A percentile compares a stretch with the other conserved stretches of the same genome.
These are phyloP conservation scores for Heterobasidion irregulare DNA, from an alignment of 1,284 basidiomycete species.

Conservation along the genomic window DNA sequence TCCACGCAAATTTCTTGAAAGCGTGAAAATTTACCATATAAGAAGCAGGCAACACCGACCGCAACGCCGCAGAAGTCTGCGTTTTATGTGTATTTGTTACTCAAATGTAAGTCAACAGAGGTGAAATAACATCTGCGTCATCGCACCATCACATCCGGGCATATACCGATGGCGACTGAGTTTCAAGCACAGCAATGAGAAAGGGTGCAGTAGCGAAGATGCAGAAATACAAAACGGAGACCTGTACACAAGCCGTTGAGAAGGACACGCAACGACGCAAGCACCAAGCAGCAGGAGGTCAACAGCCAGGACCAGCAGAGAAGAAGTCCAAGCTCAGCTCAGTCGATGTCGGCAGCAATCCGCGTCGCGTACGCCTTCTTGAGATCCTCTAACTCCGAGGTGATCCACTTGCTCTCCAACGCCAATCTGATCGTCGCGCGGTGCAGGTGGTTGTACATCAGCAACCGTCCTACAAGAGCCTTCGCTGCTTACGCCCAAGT, in stretches of 20 bases:
- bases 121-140: too few relatives aligned
- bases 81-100: neutral
- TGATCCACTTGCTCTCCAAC: conserved; percentile 56
- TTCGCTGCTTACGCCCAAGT: conserved; percentile 31
- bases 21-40: conserved; percentile 28
- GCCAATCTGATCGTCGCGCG: conserved; percentile 58
- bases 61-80: neutral
- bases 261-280: too few relatives aligned
- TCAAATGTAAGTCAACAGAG: neutral
- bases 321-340: neutral
- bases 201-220: too few relatives aligned
- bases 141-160: too few relatives aligned
- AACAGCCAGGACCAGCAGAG: neutral
- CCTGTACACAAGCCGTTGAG: too few relatives aligned
- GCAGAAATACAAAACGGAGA: too few relatives aligned
- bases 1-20: conserved; percentile 73
- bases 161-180: too few relatives aligned
- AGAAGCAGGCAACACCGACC: neutral
- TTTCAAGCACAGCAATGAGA: too few relatives aligned
- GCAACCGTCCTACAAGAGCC: conserved; percentile 44
- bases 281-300: neutral
- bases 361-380: conserved; percentile 49
- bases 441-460: conserved; percentile 43
- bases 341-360: conserved; percentile 20
- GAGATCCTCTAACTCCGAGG: conserved; percentile 47